A percentile compares a stretch with the other conserved stretches of the same genome.
Evolutionary conservation across 495 filamentous ascomycete genomes (phyloP).

Genomic region (Penicillium goetzii): DNA sequence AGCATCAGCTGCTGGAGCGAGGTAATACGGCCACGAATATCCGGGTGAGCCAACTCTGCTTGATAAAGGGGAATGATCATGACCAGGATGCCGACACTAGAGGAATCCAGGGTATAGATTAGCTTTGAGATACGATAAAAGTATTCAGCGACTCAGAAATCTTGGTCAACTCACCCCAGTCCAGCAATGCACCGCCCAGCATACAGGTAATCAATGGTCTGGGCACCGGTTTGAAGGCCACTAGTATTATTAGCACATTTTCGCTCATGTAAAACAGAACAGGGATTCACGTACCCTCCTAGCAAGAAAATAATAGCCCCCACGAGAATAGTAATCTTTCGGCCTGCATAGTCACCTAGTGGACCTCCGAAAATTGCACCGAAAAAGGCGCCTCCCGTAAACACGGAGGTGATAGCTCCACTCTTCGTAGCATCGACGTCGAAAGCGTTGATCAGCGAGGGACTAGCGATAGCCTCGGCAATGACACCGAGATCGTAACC

Average conservation of each 20-base stretch:
- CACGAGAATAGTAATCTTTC: slow-evolving; percentile 31
- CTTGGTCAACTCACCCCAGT: slow-evolving; percentile 6
- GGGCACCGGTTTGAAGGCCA: slow-evolving; percentile 20
- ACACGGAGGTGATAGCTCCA: slow-evolving; percentile 63
- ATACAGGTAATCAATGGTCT: slow-evolving; percentile 15
- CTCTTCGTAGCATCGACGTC: slow-evolving; percentile 48
- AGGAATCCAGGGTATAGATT: not conserved
- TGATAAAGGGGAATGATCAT: slow-evolving; percentile 35
- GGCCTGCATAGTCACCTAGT: slow-evolving; percentile 21
- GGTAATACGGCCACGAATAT: slow-evolving; percentile 28
- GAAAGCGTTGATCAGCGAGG: slow-evolving; percentile 24
- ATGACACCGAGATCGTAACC: slow-evolving; percentile 55
- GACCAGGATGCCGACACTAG: slow-evolving; percentile 58
- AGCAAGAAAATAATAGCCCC: slow-evolving; percentile 31
- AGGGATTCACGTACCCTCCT: slow-evolving; percentile 21
- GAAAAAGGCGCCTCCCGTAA: slow-evolving; percentile 46
- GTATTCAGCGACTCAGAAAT: not conserved
- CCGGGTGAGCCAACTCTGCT: slow-evolving; percentile 27
- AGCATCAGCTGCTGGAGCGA: slow-evolving; percentile 31
- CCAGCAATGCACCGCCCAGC: slow-evolving; percentile 32
- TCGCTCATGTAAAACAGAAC: not conserved
- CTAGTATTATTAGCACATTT: not conserved
- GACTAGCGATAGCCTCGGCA: slow-evolving; percentile 43
- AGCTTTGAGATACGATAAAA: too few relatives aligned
- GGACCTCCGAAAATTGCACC: slow-evolving; percentile 23